Conservation (phyloP, 805 yeast genomes). For the Clavispora santaluciae region DNA sequence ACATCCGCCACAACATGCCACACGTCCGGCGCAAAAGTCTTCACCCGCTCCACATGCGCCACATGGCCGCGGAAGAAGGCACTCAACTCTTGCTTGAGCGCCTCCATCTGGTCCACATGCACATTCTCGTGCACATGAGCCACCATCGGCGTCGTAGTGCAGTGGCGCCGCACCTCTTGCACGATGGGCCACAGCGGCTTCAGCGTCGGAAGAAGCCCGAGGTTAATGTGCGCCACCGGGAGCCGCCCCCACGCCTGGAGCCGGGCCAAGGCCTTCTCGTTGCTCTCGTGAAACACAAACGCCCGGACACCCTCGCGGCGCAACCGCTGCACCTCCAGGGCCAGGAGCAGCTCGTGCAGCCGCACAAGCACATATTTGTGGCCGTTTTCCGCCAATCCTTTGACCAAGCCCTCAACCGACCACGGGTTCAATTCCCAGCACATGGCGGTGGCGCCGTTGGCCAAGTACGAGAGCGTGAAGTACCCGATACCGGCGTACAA, state of each 20-base stretch:
- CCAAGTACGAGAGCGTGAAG: constrained; percentile 65
- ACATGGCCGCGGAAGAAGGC: constrained; percentile 15
- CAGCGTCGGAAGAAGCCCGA: constrained; percentile 77
- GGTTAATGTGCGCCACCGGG: constrained; percentile 56
- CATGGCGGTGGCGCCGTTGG: constrained; percentile 48
- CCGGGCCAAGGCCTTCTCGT: constrained; percentile 46
- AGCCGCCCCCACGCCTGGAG: constrained; percentile 18
- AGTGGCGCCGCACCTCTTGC: constrained; percentile 1
- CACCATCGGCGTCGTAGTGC: constrained; percentile 21
- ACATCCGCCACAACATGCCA: constrained; percentile 61
- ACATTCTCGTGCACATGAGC: constrained; percentile 79
- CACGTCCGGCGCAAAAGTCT: constrained; percentile 84
- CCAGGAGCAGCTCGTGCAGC: constrained; percentile 2
- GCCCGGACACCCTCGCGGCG: constrained; percentile 23
- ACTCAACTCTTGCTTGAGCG: constrained; percentile 20
- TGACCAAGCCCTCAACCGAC: constrained; percentile 67
- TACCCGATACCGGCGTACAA: constrained; percentile 85
- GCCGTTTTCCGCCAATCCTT: constrained; percentile 48
- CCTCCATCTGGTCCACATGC: constrained; percentile 35
- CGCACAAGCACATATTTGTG: constrained; percentile 16
- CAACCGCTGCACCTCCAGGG: neutral
- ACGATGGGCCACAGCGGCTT: constrained; percentile 56
- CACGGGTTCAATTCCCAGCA: constrained; percentile 87
- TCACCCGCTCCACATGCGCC: constrained; percentile 56
- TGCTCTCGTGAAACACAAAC: constrained; percentile 60